Conservation (phyloP, 169 alveolate species). For the Eimeria praecox region DNA sequence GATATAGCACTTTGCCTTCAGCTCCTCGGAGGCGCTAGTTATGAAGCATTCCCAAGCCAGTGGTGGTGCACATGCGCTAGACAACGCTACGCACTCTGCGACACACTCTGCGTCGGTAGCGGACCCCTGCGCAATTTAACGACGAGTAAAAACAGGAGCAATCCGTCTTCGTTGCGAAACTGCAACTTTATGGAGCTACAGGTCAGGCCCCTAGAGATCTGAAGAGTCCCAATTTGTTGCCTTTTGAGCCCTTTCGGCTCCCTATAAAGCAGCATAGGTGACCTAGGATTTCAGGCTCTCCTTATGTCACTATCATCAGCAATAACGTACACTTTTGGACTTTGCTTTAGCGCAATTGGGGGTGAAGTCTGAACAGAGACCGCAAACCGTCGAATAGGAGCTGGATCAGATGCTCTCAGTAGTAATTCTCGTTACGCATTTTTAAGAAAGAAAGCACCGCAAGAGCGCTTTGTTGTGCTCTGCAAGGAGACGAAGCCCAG, state of each 20-base stretch:
- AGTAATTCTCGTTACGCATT: neutral
- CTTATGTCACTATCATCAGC: neutral
- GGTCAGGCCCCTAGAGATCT: neutral
- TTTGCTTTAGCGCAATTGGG: conserved; percentile 67
- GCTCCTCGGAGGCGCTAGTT: conserved; percentile 10
- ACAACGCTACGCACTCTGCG: conserved; percentile 28
- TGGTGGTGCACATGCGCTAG: conserved; percentile 13
- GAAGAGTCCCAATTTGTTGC: neutral
- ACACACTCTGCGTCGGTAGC: conserved; percentile 55
- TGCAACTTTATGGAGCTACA: neutral
- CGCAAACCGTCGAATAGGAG: neutral
- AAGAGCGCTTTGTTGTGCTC: neutral
- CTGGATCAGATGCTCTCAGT: neutral
- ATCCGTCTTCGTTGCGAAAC: neutral
- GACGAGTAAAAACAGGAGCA: neutral
- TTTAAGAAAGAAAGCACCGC: neutral
- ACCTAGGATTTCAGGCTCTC: neutral
- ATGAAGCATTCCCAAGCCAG: conserved; percentile 52
- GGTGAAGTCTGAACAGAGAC: conserved; percentile 25
- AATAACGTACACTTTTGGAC: conserved; percentile 36
- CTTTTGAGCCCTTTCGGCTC: neutral
- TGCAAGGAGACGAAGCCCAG: neutral
- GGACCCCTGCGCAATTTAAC: conserved; percentile 28
- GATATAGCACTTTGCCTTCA: conserved; percentile 41
- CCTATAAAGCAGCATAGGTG: neutral